These are phyloP conservation scores for Boletus tomentosulus DNA, from an alignment of 768 basidiomycete species.

Conservation along the genomic window DNA sequence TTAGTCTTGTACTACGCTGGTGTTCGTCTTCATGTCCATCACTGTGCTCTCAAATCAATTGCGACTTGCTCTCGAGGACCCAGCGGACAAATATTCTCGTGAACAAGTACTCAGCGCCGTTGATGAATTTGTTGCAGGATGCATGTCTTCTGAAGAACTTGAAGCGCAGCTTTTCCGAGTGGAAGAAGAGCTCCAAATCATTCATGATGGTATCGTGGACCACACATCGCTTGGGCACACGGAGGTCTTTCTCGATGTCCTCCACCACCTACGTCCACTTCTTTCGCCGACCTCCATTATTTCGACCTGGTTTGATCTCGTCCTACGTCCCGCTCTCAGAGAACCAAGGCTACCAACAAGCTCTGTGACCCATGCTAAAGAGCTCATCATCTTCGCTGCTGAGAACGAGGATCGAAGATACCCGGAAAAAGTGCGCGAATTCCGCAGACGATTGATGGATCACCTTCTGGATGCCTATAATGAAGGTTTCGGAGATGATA, in stretches of 20 bases:
- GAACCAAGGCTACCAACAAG: slow-evolving; percentile 62
- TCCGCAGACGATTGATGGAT: slow-evolving; percentile 66
- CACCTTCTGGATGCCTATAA: slow-evolving; percentile 73
- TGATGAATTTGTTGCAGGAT: slow-evolving; percentile 54
- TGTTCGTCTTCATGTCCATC: slow-evolving; percentile 30
- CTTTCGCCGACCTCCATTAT: slow-evolving; percentile 64
- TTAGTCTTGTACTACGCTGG: slow-evolving; percentile 2
- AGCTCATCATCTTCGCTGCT: slow-evolving; percentile 62
- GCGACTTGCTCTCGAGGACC: slow-evolving; percentile 52
- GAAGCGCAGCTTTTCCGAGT: slow-evolving; percentile 44
- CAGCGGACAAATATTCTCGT: slow-evolving; percentile 48
- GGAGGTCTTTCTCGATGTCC: slow-evolving; percentile 62
- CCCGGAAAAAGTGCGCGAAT: slow-evolving; percentile 54
- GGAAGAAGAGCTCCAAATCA: slow-evolving; percentile 63
- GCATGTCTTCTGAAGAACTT: slow-evolving; percentile 43
- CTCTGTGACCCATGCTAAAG: slow-evolving; percentile 64
- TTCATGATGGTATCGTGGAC: slow-evolving; percentile 61
- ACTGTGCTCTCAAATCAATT: slow-evolving; percentile 47
- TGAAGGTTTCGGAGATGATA: slow-evolving; percentile 68
- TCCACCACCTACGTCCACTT: slow-evolving; percentile 59
- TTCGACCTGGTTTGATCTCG: slow-evolving; percentile 77
- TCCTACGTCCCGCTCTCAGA: slow-evolving; percentile 72
- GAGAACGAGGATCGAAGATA: slow-evolving; percentile 41
- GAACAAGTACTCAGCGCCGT: slow-evolving; percentile 45
- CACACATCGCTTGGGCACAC: slow-evolving; percentile 58